Base-by-base conservation (phyloP, 108 stramenopile genomes). In the Conticribra guillardii region DNA sequence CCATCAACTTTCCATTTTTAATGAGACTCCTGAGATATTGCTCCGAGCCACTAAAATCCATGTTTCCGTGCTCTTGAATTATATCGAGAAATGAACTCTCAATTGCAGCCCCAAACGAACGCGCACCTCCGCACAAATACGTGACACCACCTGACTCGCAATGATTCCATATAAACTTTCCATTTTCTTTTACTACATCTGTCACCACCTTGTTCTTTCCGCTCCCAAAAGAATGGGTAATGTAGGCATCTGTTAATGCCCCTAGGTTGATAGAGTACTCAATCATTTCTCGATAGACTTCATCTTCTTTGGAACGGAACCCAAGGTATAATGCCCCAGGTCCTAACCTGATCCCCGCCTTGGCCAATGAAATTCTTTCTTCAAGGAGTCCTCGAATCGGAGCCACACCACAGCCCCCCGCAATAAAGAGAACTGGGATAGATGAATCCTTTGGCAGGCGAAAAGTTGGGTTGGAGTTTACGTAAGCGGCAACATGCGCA, bases 361-460 rank as follows among this genome's bases (percentile, higher is more conserved):
- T 54, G 46, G 45, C 52, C 26, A 67, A 30, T 8, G 70, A 69
- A 19, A 90, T 56, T 41, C 87, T 73, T 65, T 91, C 90, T 67
- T 88, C 84, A 9, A 91, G 22, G 49, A 91, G 79, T 2, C 73
- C 84, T 22, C 85, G 81, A 64, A 91, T 87, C 11, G 90, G 90
- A 15, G 90, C 84, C 17, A 91, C 75, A 11, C 90, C 90, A 46
- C 82, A 84, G 4, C 90, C 90, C 22, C 84, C 90, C 22, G 79
- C 90, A 77, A 91, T 87, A 48, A 91, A 54, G 26, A 88, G 45
- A 19, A 88, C 60, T 7, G 90, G 87, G 48, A 66, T 70, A 41
- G 69, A 23, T n/a, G 48, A 53, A 47, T 84, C 77, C 30, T 34
- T 54, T 28, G 87, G 90, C n/a, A 87, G 61, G 19, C 90, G 82